These are phyloP conservation scores for Eimeria tenella DNA, from an alignment of 169 alveolate genomes.

Conservation along the genomic window DNA sequence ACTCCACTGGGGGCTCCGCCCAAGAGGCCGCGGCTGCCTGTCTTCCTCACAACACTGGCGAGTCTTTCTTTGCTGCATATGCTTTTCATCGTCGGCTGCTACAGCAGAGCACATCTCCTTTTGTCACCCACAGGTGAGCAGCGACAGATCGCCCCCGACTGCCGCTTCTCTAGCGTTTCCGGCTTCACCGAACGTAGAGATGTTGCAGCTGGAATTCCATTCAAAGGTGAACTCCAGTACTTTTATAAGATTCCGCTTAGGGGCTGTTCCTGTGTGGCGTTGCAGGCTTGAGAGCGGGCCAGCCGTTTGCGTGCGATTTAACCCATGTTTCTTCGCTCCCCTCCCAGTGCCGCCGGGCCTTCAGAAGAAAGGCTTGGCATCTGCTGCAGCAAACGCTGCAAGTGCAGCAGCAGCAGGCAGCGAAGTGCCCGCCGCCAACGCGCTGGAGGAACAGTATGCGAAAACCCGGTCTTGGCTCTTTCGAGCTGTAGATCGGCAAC, in stretches of 20 bases:
- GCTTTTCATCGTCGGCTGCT: constrained; percentile 45
- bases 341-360: not conserved
- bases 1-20: constrained; percentile 1
- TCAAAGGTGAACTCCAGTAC: no score
- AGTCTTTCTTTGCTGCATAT: constrained; percentile 16
- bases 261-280: not conserved
- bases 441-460: not conserved
- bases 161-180: not conserved
- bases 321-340: not conserved
- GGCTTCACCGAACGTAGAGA: not conserved
- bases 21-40: not conserved
- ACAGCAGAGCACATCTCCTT: constrained; percentile 17
- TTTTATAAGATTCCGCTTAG: no score
- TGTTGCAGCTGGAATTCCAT: not conserved
- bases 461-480: constrained; percentile 34
- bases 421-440: not conserved
- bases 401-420: not conserved
- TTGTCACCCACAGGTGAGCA: constrained; percentile 32
- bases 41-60: not conserved
- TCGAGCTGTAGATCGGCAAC: not conserved
- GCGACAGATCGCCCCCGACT: not conserved
- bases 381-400: not conserved
- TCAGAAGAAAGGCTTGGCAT: not conserved
- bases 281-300: constrained; percentile 5
- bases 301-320: constrained; percentile 33